phyloP scores from a whole-genome alignment of 352 stramenopile species.

The Phytophthora multivora region DNA sequence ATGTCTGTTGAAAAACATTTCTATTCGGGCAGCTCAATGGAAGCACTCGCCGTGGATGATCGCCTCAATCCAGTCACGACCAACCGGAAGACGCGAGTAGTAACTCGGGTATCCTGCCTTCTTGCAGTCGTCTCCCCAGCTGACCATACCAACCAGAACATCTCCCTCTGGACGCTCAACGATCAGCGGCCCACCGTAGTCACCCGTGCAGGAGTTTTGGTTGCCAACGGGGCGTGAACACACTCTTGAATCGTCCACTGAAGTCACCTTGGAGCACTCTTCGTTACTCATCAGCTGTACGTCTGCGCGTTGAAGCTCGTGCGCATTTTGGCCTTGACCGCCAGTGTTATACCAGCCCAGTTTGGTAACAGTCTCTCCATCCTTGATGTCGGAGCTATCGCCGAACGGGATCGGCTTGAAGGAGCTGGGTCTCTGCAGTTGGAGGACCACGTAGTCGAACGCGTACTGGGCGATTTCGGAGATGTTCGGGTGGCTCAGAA shows the following conservation, averaged over 20 bases:
- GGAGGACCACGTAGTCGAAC: slow-evolving; percentile 53
- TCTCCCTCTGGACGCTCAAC: slow-evolving; percentile 29
- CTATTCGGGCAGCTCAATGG: no score
- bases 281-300: slow-evolving; percentile 43
- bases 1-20: no score
- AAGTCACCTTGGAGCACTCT: slow-evolving; percentile 34
- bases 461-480: slow-evolving; percentile 9
- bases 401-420: slow-evolving; percentile 34
- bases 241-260: slow-evolving; percentile 42
- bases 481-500: slow-evolving; percentile 14
- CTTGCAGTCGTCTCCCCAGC: slow-evolving; percentile 52
- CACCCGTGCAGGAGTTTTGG: slow-evolving; percentile 46
- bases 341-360: slow-evolving; percentile 40
- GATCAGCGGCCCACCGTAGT: slow-evolving; percentile 57
- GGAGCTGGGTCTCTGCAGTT: slow-evolving; percentile 35
- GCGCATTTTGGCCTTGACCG: slow-evolving; percentile 14
- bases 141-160: slow-evolving; percentile 46
- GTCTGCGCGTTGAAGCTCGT: slow-evolving; percentile 40
- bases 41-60: slow-evolving; percentile 8
- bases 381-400: slow-evolving; percentile 33
- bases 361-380: slow-evolving; percentile 30
- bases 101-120: slow-evolving; percentile 44
- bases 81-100: slow-evolving; percentile 48
- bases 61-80: slow-evolving; percentile 39
- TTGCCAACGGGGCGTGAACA: slow-evolving; percentile 39